Base-by-base conservation (phyloP, 163 green algal genomes). In the Prototheca wickerhamii region DNA sequence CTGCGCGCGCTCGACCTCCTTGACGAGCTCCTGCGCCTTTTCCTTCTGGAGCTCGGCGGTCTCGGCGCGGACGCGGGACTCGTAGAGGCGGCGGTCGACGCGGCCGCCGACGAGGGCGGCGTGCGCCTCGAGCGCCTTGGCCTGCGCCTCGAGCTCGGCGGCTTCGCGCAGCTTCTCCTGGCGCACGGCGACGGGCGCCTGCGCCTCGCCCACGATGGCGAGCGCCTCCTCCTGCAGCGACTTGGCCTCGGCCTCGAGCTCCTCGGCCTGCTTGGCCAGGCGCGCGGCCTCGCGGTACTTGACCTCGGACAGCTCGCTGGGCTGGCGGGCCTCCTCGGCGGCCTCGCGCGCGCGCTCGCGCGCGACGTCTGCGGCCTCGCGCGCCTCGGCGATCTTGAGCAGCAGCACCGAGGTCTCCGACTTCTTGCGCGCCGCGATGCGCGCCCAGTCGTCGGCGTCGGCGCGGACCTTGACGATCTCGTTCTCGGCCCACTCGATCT, bases 121-220 rank as follows among this genome's bases (percentile, higher is more conserved):
- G 58, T 73, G 26, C 21, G 57, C 31, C 42, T 70, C 51, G 32
- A 72, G 32, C 53, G 35, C 34, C 43, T 60, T 61, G 40, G 51
- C 59, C 18, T 23, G 3, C 5, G 31, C 3, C 44, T 77, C 70
- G 2, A 53, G 52, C 25, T 64, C 64, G 2, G 63, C 70, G 15
- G 70, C 70, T 42, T 73, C 53, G 7, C 64, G 59, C 43, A 77
- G 63, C 3, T 37, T n/a, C 43, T 64, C 51, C 58, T 77, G 64
- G n/a, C 70, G 53, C 53, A n/a, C 12, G 6, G 53, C 30, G 23
- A 60, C 53, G 53, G 53, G 53, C 10, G 28, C 53, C 29, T 20
- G 10, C 6, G 53, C 53, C 10, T 35, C 53, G 29, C 29, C 28
- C 29, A 37, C 8, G 23, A 60, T 35, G 53, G 28, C 53, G 12